Conservation (phyloP, 129 eudicot genomes). For the Ambrosia trifida region DNA sequence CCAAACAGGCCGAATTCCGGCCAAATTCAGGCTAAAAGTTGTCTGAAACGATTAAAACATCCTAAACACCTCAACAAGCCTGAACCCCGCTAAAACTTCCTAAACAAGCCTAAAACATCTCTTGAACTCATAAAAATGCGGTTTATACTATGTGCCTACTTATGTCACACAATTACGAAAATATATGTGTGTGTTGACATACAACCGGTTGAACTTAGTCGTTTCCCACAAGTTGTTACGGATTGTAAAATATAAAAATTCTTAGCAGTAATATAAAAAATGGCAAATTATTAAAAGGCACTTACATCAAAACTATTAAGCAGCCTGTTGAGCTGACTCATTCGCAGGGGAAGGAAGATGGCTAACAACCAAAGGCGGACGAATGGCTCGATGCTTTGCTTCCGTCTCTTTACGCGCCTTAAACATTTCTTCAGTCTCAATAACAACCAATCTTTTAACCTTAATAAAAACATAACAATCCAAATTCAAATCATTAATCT, state of each 20-base stretch:
- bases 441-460: constrained; percentile 88
- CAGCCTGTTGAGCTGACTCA: constrained; percentile 44
- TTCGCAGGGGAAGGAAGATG: constrained; percentile 52
- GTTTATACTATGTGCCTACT: background rate
- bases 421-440: constrained; percentile 92
- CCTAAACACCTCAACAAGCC: no score
- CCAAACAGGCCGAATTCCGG: no score
- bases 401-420: constrained; percentile 77
- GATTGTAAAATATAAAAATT: background rate
- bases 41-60: no score
- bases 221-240: background rate
- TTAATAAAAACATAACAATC: constrained; percentile 10
- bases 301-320: constrained; percentile 30
- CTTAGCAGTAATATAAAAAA: background rate
- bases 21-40: no score
- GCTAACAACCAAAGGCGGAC: constrained; percentile 77
- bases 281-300: constrained; percentile 4
- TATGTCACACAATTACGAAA: background rate
- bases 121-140: no score
- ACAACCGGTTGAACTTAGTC: background rate
- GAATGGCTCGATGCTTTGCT: constrained; percentile 62
- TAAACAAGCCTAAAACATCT: no score
- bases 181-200: background rate
- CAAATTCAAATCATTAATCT: background rate
- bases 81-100: no score